Conservation (phyloP, 2,329 filamentous ascomycete genomes). For the Aspergillus spinulosporus region DNA sequence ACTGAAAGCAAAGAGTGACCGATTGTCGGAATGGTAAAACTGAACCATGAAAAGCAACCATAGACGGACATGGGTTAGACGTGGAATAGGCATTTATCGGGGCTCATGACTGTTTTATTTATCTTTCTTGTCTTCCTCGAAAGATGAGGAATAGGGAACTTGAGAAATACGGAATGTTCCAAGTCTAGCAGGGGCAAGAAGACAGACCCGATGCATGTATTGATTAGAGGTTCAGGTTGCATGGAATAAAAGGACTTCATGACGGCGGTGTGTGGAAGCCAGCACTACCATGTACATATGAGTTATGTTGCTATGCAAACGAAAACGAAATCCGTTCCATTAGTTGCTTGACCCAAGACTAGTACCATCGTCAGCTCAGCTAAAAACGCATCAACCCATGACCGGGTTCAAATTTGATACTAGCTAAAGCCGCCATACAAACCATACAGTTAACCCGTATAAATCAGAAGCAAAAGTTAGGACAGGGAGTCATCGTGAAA, state of each 20-base stretch:
- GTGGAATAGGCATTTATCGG: background rate
- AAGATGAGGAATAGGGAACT: background rate
- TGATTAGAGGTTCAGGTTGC: background rate
- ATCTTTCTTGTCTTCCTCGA: background rate
- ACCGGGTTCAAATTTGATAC: too few species aligned
- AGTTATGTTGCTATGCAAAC: background rate
- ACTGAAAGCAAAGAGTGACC: conserved; percentile 35
- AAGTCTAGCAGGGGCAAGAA: background rate
- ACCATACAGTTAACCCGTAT: too few species aligned
- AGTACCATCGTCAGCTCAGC: too few species aligned
- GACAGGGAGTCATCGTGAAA: too few species aligned
- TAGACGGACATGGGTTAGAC: conserved; percentile 6
- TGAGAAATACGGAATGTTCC: background rate
- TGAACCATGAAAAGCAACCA: background rate
- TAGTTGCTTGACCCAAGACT: too few species aligned
- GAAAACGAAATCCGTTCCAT: background rate
- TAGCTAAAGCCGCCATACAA: too few species aligned
- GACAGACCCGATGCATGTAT: background rate
- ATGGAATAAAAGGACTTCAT: background rate
- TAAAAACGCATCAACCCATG: too few species aligned
- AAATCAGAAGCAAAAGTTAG: too few species aligned
- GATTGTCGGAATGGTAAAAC: background rate
- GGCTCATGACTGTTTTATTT: background rate
- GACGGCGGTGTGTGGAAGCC: background rate
- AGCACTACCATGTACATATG: conserved; percentile 1